Evolutionary conservation across 2,329 filamentous ascomycete genomes (phyloP).

Genomic region (Diaporthe batatas): DNA sequence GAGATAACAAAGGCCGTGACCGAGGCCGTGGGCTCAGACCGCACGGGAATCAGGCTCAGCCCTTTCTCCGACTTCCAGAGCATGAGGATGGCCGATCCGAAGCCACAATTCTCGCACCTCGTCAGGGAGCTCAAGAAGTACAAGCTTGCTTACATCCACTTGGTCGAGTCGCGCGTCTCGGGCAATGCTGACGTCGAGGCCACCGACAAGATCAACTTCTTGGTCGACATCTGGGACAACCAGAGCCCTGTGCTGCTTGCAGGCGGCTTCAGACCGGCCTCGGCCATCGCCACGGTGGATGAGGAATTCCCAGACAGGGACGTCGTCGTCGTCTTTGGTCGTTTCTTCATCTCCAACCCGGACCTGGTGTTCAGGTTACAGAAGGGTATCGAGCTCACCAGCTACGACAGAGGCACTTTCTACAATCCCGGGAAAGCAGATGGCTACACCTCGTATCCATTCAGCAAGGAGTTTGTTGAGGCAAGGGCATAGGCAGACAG

Average conservation of each 20-base stretch:
- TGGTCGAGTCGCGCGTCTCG: constrained; percentile 65
- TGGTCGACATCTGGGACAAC: constrained; percentile 49
- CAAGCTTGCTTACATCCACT: constrained; percentile 68
- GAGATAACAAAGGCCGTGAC: constrained; percentile 66
- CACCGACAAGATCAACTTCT: constrained; percentile 49
- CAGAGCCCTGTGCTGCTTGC: constrained; percentile 50
- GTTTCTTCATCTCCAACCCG: constrained; percentile 59
- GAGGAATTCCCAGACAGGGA: constrained; percentile 45
- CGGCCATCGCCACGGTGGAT: constrained; percentile 48
- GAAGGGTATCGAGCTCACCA: constrained; percentile 52
- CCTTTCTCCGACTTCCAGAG: constrained; percentile 70
- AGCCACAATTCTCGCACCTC: constrained; percentile 69
- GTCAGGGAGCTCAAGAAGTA: constrained; percentile 62
- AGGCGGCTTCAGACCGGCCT: constrained; percentile 46
- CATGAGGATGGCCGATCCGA: constrained; percentile 69
- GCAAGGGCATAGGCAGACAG: constrained; percentile 9
- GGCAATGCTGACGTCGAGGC: constrained; percentile 55
- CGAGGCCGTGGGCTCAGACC: constrained; percentile 63
- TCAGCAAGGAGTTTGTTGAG: constrained; percentile 37
- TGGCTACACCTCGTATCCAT: constrained; percentile 32
- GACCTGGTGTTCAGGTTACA: constrained; percentile 58
- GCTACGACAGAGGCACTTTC: constrained; percentile 55
- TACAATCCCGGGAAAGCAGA: constrained; percentile 47
- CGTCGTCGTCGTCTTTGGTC: constrained; percentile 55
- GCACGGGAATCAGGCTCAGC: constrained; percentile 65